Evolutionary conservation across 768 basidiomycete species (phyloP), one percentile per base, ranked within the genome.

Genomic region (Lactarius hatsudake): DNA sequence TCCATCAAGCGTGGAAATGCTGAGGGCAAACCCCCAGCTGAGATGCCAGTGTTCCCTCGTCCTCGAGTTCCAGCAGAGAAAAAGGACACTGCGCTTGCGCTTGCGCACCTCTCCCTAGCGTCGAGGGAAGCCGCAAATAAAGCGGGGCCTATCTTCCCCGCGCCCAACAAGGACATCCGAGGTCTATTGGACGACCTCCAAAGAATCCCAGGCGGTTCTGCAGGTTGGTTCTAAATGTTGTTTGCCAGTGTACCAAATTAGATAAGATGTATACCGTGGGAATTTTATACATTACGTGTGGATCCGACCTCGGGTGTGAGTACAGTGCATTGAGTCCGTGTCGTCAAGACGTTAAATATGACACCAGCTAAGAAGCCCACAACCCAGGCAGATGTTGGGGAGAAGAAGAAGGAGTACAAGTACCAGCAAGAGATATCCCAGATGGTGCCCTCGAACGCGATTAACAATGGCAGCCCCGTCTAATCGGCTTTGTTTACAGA

Each of bases 371-470:
- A 71, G 65, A 69, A 69, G 51, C 40, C 64, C 17, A 59, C 64
- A 30, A 62, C 51, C 20, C 20, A 51, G 34, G 55, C 56, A 28
- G 68, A 70, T 45, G 36, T 30, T 12, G 26, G 60, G 18, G 71
- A 71, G 53, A 70, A 65, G 61, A 71, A 70, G 62, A 75, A 84
- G 68, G 91, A 92, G 68, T 96, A 95, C 84, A 93, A 93, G 70
- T 97, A 96, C 75, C 84, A 85, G 1, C 89, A 90, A 67, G 95
- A 97, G 78, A 97, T 97, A 32, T 91, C 93, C 9, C 94, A 96
- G 77, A 97, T 97, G 95, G 93, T 91, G 55, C 70, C 10, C 26
- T 30, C 28, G 45, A 17, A 42, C 23, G 18, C 43, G 38, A 61
- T 26, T 4, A n/a, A 36, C 15, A n/a, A n/a, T 17, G 48, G 18